These are phyloP conservation scores for Ogataea dorogensis DNA, from an alignment of 805 yeast species.

Conservation along the genomic window DNA sequence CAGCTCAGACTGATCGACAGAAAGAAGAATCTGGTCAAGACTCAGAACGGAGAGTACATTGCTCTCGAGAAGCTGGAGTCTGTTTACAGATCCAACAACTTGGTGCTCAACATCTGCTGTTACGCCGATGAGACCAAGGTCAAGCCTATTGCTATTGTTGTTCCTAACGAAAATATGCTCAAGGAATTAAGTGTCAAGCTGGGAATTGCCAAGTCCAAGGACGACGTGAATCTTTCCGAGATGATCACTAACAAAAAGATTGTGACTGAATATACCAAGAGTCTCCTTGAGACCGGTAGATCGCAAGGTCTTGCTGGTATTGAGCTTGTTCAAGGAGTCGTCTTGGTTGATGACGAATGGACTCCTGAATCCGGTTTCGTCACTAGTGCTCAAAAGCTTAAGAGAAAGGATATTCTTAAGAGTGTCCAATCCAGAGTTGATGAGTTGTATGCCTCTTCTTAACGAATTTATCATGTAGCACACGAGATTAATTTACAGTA, in stretches of 20 bases:
- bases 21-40: slow-evolving; percentile 93
- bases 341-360: slow-evolving; percentile 88
- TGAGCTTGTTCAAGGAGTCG: slow-evolving; percentile 78
- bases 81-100: slow-evolving; percentile 77
- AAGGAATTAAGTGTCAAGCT: slow-evolving; percentile 57
- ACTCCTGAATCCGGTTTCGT: slow-evolving; percentile 94
- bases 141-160: slow-evolving; percentile 88
- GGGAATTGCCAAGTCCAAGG: slow-evolving; percentile 44
- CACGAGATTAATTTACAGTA: slow-evolving; percentile 4
- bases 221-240: slow-evolving; percentile 43
- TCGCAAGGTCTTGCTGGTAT: slow-evolving; percentile 80
- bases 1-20: slow-evolving; percentile 85
- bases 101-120: slow-evolving; percentile 81
- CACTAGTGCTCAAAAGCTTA: slow-evolving; percentile 94
- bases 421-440: slow-evolving; percentile 69
- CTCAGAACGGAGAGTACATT: slow-evolving; percentile 94
- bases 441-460: slow-evolving; percentile 46
- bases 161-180: slow-evolving; percentile 72
- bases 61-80: slow-evolving; percentile 95
- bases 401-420: slow-evolving; percentile 82
- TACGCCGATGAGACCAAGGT: slow-evolving; percentile 87
- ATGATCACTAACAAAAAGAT: slow-evolving; percentile 58
- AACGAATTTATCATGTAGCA: slow-evolving; percentile 6
- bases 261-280: slow-evolving; percentile 49
- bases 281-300: slow-evolving; percentile 72